Evolutionary conservation across 2,329 filamentous ascomycete species (phyloP).

Genomic region (Colletotrichum plurivorum): DNA sequence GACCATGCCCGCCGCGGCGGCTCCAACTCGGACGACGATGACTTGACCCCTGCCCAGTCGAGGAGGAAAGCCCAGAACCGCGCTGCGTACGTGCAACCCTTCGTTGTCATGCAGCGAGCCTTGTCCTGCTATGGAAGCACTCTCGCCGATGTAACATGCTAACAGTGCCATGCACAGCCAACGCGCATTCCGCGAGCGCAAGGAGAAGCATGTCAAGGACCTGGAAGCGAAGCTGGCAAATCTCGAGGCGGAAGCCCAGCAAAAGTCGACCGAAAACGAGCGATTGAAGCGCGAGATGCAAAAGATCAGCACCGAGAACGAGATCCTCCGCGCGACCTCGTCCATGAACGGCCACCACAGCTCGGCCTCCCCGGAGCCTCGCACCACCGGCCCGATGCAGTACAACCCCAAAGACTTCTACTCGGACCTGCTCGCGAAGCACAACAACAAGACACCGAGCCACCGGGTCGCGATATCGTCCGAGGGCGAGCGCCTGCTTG

Average conservation of each 20-base stretch:
- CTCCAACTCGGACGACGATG: constrained; percentile 70
- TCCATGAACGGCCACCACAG: constrained; percentile 52
- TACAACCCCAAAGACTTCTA: constrained; percentile 83
- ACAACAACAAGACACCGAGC: constrained; percentile 74
- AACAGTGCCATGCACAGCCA: constrained; percentile 70
- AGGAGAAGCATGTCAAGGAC: constrained; percentile 94
- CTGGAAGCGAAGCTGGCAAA: constrained; percentile 87
- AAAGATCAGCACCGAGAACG: constrained; percentile 89
- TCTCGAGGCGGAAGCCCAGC: constrained; percentile 81
- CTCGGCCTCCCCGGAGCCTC: constrained; percentile 61
- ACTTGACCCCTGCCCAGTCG: constrained; percentile 70
- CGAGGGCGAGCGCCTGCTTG: constrained; percentile 78
- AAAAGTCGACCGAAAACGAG: constrained; percentile 86
- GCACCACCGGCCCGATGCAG: constrained; percentile 76
- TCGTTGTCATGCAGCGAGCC: no score
- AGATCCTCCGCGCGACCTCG: constrained; percentile 88
- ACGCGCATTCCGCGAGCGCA: constrained; percentile 95
- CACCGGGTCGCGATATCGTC: constrained; percentile 78
- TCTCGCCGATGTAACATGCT: neutral
- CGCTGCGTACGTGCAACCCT: constrained; percentile 66
- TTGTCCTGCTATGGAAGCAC: no score
- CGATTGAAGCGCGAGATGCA: constrained; percentile 87
- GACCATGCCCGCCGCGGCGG: constrained; percentile 54
- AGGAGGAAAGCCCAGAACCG: constrained; percentile 73
- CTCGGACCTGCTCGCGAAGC: constrained; percentile 71